Evolutionary conservation across 2,329 filamentous ascomycete species (phyloP).

Genomic region (Daldinia sp.): DNA sequence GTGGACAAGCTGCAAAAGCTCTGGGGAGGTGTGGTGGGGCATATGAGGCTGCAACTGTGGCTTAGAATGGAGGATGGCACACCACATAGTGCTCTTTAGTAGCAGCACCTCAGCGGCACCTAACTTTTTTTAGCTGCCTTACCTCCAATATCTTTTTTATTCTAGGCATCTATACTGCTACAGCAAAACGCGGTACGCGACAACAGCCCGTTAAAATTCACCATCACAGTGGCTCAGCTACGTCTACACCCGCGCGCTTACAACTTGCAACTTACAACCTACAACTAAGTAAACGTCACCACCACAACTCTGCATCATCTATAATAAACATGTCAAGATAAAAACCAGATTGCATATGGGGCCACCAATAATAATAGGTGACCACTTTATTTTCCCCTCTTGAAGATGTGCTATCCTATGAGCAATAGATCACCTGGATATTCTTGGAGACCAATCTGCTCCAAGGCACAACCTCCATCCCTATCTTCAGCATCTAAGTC

Average conservation of each 20-base stretch:
- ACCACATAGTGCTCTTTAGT: neutral
- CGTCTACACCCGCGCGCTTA: constrained; percentile 34
- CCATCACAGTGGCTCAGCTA: constrained; percentile 35
- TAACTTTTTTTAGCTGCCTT: constrained; percentile 7
- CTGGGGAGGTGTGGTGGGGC: constrained; percentile 23
- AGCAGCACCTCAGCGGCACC: neutral
- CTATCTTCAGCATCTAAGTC: constrained; percentile 21
- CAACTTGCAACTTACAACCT: constrained; percentile 4
- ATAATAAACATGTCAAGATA: constrained; percentile 25
- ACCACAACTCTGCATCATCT: constrained; percentile 18
- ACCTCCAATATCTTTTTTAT: neutral
- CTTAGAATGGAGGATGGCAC: constrained; percentile 24
- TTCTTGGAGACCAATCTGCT: constrained; percentile 23
- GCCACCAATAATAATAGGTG: constrained; percentile 35
- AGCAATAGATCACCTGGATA: constrained; percentile 35
- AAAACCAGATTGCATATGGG: constrained; percentile 31
- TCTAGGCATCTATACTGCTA: neutral
- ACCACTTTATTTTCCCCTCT: neutral
- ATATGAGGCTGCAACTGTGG: constrained; percentile 35
- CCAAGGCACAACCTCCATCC: constrained; percentile 6
- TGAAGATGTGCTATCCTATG: constrained; percentile 11
- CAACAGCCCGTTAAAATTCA: constrained; percentile 1
- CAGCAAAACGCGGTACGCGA: constrained; percentile 13
- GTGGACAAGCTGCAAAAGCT: constrained; percentile 33
- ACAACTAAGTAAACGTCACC: constrained; percentile 31